Evolutionary conservation across 108 stramenopile genomes (phyloP), one percentile per base, ranked within the genome.

Genomic region (Nannochloropsis salina): DNA sequence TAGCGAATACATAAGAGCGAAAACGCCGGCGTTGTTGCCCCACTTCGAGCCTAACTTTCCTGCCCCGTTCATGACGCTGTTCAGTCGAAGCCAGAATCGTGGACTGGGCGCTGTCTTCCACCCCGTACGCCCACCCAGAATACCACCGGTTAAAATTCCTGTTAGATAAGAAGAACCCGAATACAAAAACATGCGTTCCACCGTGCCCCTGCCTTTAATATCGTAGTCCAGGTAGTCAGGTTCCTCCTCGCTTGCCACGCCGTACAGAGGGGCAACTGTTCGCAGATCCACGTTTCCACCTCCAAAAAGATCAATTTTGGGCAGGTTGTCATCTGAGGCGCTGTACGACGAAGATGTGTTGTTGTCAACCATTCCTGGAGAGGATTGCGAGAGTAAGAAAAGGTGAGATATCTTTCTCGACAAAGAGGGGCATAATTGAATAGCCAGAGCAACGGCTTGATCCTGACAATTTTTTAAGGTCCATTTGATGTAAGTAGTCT

Each of bases 201-300:
- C 61, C 61, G 61, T 74, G 61, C 61, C 61, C 61, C 61, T 15
- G 61, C 61, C 61, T n/a, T 74, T 74, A n/a, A 74, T 74, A n/a
- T 74, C 61, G 61, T 74, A 74, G 61, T 74, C 61, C 61, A 74
- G 61, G 61, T 74, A 74, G n/a, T 74, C 61, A 74, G 61, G 61
- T 74, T 74, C 61, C 61, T 74, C 61, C 61, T 74, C 61, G 61
- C 61, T 74, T 74, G 61, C 8, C 61, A 74, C 61, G 61, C 61
- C 61, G 61, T 74, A 74, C 61, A 74, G 61, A 15, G 61, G 61
- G 61, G 61, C 61, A 15, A 74, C 61, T n/a, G 61, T 74, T n/a
- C 61, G 61, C 61, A 74, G 6, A n/a, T 74, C 61, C 61, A 74
- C 61, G n/a, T 74, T 74, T 3, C 61, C 61, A 6, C 20, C n/a